Evolutionary conservation across 2,329 filamentous ascomycete species (phyloP).

Genomic region (Fusarium continuum): DNA sequence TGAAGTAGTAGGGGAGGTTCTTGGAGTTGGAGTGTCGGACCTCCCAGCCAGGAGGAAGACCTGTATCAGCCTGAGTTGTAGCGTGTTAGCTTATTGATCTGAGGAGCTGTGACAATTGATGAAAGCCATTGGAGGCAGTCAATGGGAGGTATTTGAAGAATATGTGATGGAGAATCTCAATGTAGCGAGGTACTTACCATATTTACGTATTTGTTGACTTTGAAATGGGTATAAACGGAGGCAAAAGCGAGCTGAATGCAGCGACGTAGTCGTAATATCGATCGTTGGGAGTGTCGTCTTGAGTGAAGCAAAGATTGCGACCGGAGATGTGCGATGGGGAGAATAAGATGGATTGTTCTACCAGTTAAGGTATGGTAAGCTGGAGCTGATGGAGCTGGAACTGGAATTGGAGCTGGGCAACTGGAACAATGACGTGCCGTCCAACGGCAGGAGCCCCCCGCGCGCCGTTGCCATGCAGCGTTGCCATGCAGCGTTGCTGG

Average conservation of each 20-base stretch:
- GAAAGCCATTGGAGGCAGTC: neutral
- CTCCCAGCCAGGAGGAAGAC: conserved; percentile 89
- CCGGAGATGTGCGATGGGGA: conserved; percentile 6
- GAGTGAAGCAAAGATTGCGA: conserved; percentile 14
- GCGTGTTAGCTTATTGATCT: conserved; percentile 8
- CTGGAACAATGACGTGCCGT: conserved; percentile 40
- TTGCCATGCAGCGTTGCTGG: too few relatives aligned
- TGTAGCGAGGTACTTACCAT: conserved; percentile 26
- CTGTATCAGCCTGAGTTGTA: conserved; percentile 70
- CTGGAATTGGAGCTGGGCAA: neutral
- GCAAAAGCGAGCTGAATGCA: neutral
- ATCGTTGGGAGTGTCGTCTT: neutral
- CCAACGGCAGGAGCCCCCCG: conserved; percentile 14
- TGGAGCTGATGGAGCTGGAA: conserved; percentile 32
- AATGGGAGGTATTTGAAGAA: neutral
- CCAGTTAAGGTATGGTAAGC: conserved; percentile 22
- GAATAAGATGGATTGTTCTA: conserved; percentile 13
- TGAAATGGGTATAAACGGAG: neutral
- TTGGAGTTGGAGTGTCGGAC: conserved; percentile 98
- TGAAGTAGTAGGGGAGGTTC: conserved; percentile 99
- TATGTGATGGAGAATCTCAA: neutral
- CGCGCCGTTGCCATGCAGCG: conserved; percentile 17
- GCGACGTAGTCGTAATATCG: neutral
- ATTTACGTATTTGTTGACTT: conserved; percentile 13
- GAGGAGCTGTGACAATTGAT: neutral